Conservation (phyloP, 2,329 filamentous ascomycete species). For the Dichotomopilus funicola region DNA sequence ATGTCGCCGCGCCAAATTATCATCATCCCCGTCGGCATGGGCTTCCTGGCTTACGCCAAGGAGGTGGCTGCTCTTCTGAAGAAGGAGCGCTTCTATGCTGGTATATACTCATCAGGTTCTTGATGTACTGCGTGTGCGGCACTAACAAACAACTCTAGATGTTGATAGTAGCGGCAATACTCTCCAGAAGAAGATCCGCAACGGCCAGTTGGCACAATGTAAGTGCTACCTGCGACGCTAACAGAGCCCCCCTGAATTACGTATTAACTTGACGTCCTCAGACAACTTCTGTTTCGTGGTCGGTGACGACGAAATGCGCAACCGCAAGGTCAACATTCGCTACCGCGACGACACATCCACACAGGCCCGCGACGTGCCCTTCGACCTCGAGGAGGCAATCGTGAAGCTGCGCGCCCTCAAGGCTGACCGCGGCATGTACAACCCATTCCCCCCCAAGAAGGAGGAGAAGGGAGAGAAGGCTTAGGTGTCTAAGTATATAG, state of each 20-base stretch:
- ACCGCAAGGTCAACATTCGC: conserved; percentile 55
- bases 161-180: conserved; percentile 70
- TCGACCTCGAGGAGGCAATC: conserved; percentile 50
- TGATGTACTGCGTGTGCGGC: neutral
- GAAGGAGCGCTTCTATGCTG: conserved; percentile 61
- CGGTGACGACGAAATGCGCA: conserved; percentile 55
- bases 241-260: conserved; percentile 34
- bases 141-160: conserved; percentile 29
- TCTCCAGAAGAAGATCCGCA: conserved; percentile 84
- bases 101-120: conserved; percentile 10
- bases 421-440: conserved; percentile 37
- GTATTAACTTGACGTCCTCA: neutral
- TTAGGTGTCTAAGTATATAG: neutral
- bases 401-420: conserved; percentile 48
- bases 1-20: conserved; percentile 75
- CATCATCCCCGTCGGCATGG: conserved; percentile 70
- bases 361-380: conserved; percentile 54
- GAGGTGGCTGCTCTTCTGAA: conserved; percentile 66
- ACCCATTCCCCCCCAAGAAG: conserved; percentile 30
- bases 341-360: conserved; percentile 57
- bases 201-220: conserved; percentile 72
- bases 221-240: conserved; percentile 43
- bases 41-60: conserved; percentile 65
- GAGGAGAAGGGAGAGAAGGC: conserved; percentile 21
- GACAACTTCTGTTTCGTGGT: conserved; percentile 42